Conservation (phyloP, 2,329 filamentous ascomycete genomes). For the Aureobasidium mangrovei region DNA sequence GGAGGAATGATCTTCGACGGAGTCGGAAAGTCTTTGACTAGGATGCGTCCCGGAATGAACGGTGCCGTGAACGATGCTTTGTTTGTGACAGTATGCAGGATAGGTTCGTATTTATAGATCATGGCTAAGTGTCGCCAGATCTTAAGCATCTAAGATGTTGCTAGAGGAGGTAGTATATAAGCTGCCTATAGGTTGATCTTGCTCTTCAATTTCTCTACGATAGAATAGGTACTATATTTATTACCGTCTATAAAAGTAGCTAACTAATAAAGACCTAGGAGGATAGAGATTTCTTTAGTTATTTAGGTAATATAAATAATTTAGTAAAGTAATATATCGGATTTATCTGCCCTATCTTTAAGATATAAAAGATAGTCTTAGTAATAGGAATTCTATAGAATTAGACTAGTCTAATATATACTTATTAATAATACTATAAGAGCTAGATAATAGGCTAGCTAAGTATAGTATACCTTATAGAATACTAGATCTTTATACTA, state of each 20-base stretch:
- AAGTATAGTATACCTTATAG: slow-evolving; percentile 16
- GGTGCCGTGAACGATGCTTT: slow-evolving; percentile 24
- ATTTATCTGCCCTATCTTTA: slow-evolving; percentile 15
- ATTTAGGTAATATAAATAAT: slow-evolving; percentile 21
- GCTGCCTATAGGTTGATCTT: slow-evolving; percentile 21
- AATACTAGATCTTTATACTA: background rate
- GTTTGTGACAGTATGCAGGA: slow-evolving; percentile 25
- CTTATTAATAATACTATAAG: slow-evolving; percentile 15
- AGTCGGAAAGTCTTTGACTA: slow-evolving; percentile 22
- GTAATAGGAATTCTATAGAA: slow-evolving; percentile 19
- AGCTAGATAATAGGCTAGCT: slow-evolving; percentile 18
- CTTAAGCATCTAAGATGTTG: slow-evolving; percentile 15
- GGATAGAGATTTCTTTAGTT: slow-evolving; percentile 19
- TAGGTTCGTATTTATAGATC: slow-evolving; percentile 23
- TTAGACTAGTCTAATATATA: slow-evolving; percentile 17
- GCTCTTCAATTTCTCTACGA: slow-evolving; percentile 19
- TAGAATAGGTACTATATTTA: slow-evolving; percentile 17
- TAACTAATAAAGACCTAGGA: slow-evolving; percentile 17
- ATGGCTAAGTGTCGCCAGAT: slow-evolving; percentile 23
- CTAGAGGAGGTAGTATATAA: slow-evolving; percentile 17
- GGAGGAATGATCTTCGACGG: slow-evolving; percentile 16
- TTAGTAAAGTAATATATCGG: slow-evolving; percentile 21
- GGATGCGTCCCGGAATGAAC: slow-evolving; percentile 22
- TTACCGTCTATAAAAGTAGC: slow-evolving; percentile 17
- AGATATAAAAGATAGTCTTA: slow-evolving; percentile 20